A percentile compares a stretch with the other conserved stretches of the same genome.
These are phyloP conservation scores for Xylaria sp. DNA, from an alignment of 2,329 filamentous ascomycete species.

Conservation along the genomic window DNA sequence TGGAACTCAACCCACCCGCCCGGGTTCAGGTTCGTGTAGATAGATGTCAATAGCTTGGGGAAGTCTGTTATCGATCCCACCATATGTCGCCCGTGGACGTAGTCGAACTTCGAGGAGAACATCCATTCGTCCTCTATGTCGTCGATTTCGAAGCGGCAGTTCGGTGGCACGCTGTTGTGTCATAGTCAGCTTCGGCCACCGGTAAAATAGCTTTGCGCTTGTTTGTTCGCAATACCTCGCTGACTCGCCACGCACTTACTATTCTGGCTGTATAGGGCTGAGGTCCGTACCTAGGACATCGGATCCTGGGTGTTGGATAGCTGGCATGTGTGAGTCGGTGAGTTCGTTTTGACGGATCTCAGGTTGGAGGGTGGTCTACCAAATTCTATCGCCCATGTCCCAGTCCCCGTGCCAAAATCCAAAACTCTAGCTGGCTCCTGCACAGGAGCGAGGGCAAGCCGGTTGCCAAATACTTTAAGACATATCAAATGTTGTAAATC, in stretches of 20 bases:
- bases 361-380: slow-evolving; percentile 42
- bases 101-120: slow-evolving; percentile 60
- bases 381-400: slow-evolving; percentile 63
- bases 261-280: slow-evolving; percentile 59
- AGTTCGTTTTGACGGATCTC: too few relatives aligned
- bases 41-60: slow-evolving; percentile 57
- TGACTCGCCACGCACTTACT: slow-evolving; percentile 18
- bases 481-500: slow-evolving; percentile 52
- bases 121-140: slow-evolving; percentile 65
- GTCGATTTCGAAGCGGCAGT: slow-evolving; percentile 65
- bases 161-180: slow-evolving; percentile 57
- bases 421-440: slow-evolving; percentile 54
- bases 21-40: slow-evolving; percentile 54
- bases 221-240: background rate
- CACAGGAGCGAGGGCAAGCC: slow-evolving; percentile 57
- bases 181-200: background rate
- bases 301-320: slow-evolving; percentile 53
- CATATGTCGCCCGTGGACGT: slow-evolving; percentile 63
- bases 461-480: slow-evolving; percentile 54
- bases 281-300: slow-evolving; percentile 59
- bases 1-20: slow-evolving; percentile 56
- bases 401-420: slow-evolving; percentile 63
- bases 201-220: background rate
- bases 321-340: slow-evolving; percentile 38
- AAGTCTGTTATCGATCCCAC: slow-evolving; percentile 62